Conservation (phyloP, 2,329 filamentous ascomycete species). For the Trichophyton equinum region DNA sequence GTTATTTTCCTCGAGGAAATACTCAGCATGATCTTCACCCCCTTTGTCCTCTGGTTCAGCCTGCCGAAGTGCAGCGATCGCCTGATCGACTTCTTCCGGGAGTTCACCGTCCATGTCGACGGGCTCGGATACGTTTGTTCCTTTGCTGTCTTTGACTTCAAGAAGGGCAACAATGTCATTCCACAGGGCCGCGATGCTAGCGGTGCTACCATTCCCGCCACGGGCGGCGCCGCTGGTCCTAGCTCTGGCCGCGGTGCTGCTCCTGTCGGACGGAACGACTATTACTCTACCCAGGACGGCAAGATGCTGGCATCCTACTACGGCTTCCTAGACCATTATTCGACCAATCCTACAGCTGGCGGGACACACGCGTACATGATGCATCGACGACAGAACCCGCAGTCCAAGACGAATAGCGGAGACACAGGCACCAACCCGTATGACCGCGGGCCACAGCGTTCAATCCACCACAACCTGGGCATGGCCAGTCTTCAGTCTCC, state of each 20-base stretch:
- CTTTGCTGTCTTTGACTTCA: conserved; percentile 94
- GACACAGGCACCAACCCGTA: neutral
- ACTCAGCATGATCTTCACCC: conserved; percentile 81
- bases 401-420: conserved; percentile 26
- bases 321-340: conserved; percentile 87
- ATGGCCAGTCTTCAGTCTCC: neutral
- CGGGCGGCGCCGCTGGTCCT: conserved; percentile 21
- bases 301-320: conserved; percentile 98
- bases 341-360: conserved; percentile 57
- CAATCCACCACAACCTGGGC: neutral
- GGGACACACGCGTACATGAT: conserved; percentile 49
- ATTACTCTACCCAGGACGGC: conserved; percentile 87
- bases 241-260: conserved; percentile 5
- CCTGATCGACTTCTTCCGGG: conserved; percentile 93
- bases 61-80: conserved; percentile 81
- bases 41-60: conserved; percentile 75
- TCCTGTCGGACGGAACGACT: conserved; percentile 58
- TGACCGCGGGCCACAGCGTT: neutral
- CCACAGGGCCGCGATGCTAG: conserved; percentile 24
- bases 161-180: conserved; percentile 56
- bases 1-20: conserved; percentile 89
- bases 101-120: conserved; percentile 94
- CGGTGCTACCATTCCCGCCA: no score
- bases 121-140: conserved; percentile 93
- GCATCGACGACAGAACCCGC: conserved; percentile 43